A percentile compares a stretch with the other conserved stretches of the same genome.
These are phyloP conservation scores for Penicillium thymicola DNA, from an alignment of 2,329 filamentous ascomycete species.

Conservation along the genomic window DNA sequence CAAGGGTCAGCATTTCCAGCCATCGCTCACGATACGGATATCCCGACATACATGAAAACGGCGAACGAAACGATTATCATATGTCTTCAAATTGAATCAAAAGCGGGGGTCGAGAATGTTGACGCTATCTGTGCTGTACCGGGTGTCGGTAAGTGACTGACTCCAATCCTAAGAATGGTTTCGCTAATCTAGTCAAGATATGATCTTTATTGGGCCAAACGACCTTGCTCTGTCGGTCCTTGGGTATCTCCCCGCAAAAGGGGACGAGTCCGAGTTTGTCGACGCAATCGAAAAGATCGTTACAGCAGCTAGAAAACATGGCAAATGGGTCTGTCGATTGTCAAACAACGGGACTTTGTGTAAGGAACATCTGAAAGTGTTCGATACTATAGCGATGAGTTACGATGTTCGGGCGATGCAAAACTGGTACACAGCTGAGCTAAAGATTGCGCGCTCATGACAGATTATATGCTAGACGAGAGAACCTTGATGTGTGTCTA, in stretches of 20 bases:
- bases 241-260: slow-evolving; percentile 55
- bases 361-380: slow-evolving; percentile 39
- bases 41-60: slow-evolving; percentile 28
- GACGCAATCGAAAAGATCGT: slow-evolving; percentile 58
- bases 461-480: not conserved
- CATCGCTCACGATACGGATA: slow-evolving; percentile 30
- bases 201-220: slow-evolving; percentile 35
- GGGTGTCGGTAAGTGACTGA: slow-evolving; percentile 29
- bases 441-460: slow-evolving; percentile 35
- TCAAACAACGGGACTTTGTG: slow-evolving; percentile 44
- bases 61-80: slow-evolving; percentile 35
- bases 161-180: not conserved
- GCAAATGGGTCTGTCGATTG: slow-evolving; percentile 61
- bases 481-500: no score
- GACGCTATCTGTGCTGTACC: slow-evolving; percentile 39
- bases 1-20: slow-evolving; percentile 25
- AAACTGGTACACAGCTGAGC: slow-evolving; percentile 47
- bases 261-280: slow-evolving; percentile 54
- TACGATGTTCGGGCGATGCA: slow-evolving; percentile 48
- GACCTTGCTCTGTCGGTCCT: slow-evolving; percentile 51
- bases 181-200: slow-evolving; percentile 9
- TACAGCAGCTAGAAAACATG: slow-evolving; percentile 56
- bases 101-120: slow-evolving; percentile 39
- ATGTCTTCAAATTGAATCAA: slow-evolving; percentile 41
- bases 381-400: slow-evolving; percentile 47